These are phyloP conservation scores for Leishmania mexicana DNA, from an alignment of 208 protist species.

Conservation along the genomic window DNA sequence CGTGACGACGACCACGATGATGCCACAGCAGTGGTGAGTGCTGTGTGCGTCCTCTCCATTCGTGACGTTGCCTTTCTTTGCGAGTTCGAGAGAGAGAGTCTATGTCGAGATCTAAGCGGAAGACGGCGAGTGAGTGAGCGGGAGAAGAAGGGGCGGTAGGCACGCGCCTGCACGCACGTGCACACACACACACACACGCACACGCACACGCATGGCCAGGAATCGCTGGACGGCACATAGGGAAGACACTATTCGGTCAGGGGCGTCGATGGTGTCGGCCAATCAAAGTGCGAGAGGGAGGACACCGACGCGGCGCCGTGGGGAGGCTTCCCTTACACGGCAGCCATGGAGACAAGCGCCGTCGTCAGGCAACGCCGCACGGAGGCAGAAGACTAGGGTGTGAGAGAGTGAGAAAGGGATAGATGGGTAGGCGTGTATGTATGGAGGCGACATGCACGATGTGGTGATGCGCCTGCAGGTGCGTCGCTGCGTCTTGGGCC, in stretches of 20 bases:
- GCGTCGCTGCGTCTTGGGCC: neutral
- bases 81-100: neutral
- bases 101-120: neutral
- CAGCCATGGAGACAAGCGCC: neutral
- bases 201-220: neutral
- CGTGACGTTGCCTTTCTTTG: neutral
- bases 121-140: neutral
- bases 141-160: neutral
- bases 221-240: neutral
- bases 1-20: neutral
- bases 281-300: neutral
- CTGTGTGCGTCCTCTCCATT: neutral
- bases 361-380: neutral
- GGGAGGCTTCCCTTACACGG: neutral
- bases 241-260: neutral
- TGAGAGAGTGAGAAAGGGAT: neutral
- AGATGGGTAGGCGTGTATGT: neutral
- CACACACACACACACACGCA: conserved; percentile 10
- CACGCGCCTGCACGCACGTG: neutral
- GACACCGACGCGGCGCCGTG: neutral
- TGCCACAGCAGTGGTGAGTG: neutral
- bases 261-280: neutral
- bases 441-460: neutral
- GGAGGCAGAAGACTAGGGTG: neutral
- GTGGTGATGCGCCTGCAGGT: neutral